A percentile compares a stretch with the other conserved stretches of the same genome.
These are phyloP conservation scores for Xenoacremonium recifei DNA, from an alignment of 2,329 filamentous ascomycete genomes.

Conservation along the genomic window DNA sequence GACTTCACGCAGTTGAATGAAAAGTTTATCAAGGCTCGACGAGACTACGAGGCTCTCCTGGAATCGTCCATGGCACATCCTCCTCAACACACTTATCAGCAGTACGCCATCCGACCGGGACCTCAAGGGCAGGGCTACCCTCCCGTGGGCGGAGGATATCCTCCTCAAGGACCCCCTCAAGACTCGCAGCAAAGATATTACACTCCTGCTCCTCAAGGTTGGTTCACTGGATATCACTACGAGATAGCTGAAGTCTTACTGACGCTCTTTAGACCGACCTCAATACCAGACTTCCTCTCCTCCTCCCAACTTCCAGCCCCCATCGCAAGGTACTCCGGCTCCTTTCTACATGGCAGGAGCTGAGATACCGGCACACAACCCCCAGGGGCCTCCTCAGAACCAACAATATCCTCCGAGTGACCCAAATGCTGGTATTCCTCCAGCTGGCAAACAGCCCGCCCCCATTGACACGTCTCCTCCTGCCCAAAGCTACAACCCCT, in stretches of 20 bases:
- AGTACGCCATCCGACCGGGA: constrained; percentile 58
- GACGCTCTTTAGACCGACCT: constrained; percentile 36
- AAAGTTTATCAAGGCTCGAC: constrained; percentile 97
- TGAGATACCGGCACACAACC: constrained; percentile 46
- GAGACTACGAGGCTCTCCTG: constrained; percentile 93
- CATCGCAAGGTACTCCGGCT: constrained; percentile 48
- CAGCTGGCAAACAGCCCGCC: constrained; percentile 46
- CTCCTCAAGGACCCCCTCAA: constrained; percentile 41
- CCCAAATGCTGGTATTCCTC: constrained; percentile 47
- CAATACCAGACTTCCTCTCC: constrained; percentile 48
- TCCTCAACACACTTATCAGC: constrained; percentile 74
- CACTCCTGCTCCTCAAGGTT: constrained; percentile 52
- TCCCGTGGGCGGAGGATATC: constrained; percentile 36
- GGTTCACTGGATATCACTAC: neutral
- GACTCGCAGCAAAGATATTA: constrained; percentile 70
- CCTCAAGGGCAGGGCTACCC: constrained; percentile 46
- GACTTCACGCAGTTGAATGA: constrained; percentile 98
- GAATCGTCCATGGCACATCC: constrained; percentile 96
- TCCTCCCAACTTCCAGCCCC: constrained; percentile 56
- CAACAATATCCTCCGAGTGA: constrained; percentile 54
- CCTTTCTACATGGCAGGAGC: constrained; percentile 66
- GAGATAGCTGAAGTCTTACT: constrained; percentile 6
- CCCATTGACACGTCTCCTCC: constrained; percentile 54
- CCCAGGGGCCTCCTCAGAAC: constrained; percentile 15
- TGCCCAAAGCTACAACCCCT: constrained; percentile 42